Evolutionary conservation across 1,139 yeast species (phyloP).

Genomic region (Diutina rugosa): DNA sequence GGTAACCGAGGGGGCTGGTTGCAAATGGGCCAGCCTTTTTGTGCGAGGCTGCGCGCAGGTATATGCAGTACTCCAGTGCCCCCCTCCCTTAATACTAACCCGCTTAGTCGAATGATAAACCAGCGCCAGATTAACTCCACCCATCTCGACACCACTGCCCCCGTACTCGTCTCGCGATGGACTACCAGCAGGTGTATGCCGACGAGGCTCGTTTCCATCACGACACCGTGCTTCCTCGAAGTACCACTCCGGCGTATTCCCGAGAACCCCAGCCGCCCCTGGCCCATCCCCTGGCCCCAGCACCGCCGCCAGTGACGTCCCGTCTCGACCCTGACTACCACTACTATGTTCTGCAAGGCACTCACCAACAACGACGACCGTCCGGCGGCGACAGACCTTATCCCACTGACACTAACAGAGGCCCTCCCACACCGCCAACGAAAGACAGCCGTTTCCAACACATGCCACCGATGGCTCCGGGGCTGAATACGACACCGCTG

Average conservation of each 20-base stretch:
- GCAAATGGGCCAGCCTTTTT: no score
- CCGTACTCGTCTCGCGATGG: not conserved
- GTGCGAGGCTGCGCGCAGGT: no score
- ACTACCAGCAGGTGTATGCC: not conserved
- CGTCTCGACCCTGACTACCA: not conserved
- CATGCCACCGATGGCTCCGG: not conserved
- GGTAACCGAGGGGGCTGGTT: no score
- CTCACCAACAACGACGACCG: not conserved
- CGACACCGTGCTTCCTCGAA: not conserved
- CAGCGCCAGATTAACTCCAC: not conserved
- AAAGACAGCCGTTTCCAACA: not conserved
- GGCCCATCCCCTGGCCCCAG: not conserved
- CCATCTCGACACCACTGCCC: not conserved
- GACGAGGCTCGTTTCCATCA: not conserved
- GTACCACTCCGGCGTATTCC: not conserved
- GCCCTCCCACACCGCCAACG: not conserved
- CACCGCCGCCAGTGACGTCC: conserved; percentile 1
- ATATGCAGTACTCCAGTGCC: no score
- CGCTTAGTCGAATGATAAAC: not conserved
- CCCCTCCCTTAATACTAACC: no score
- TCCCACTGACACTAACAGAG: not conserved
- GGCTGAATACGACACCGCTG: not conserved
- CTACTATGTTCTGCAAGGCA: not conserved
- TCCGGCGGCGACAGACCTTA: not conserved
- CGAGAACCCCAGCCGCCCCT: not conserved